Evolutionary conservation across 1,284 basidiomycete species (phyloP).

Genomic region (Lentinus polychrous): DNA sequence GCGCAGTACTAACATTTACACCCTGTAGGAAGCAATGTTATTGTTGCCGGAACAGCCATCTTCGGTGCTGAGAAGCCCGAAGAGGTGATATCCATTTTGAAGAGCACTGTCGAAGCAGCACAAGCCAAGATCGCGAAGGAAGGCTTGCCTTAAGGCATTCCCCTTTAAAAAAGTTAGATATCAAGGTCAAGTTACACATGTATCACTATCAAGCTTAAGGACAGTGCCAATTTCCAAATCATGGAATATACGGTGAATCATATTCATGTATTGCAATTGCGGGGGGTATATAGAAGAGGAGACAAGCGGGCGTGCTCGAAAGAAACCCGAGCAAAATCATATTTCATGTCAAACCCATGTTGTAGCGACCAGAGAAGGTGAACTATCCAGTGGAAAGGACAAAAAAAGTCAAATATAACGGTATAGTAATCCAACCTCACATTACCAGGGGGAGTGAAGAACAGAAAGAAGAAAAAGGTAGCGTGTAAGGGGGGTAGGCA

Average conservation of each 20-base stretch:
- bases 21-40: slow-evolving; percentile 86
- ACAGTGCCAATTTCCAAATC: too few relatives aligned
- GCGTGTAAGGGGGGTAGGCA: neutral
- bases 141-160: too few relatives aligned
- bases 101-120: slow-evolving; percentile 64
- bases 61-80: slow-evolving; percentile 81
- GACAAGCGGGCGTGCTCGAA: too few relatives aligned
- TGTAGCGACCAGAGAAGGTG: neutral
- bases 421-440: slow-evolving; percentile 2
- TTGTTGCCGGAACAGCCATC: slow-evolving; percentile 96
- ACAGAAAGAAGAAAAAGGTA: neutral
- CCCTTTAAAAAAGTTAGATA: neutral
- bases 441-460: too few relatives aligned
- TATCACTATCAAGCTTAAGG: too few relatives aligned
- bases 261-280: neutral
- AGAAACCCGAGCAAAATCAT: too few relatives aligned
- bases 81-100: slow-evolving; percentile 70
- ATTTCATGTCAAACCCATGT: neutral
- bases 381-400: neutral
- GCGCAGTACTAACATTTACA: neutral
- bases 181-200: neutral
- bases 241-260: too few relatives aligned
- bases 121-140: slow-evolving; percentile 36
- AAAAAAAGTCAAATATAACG: neutral
- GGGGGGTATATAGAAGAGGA: neutral